Evolutionary conservation across 78 protist genomes (phyloP).

Genomic region (Chrysochromulina parva): DNA sequence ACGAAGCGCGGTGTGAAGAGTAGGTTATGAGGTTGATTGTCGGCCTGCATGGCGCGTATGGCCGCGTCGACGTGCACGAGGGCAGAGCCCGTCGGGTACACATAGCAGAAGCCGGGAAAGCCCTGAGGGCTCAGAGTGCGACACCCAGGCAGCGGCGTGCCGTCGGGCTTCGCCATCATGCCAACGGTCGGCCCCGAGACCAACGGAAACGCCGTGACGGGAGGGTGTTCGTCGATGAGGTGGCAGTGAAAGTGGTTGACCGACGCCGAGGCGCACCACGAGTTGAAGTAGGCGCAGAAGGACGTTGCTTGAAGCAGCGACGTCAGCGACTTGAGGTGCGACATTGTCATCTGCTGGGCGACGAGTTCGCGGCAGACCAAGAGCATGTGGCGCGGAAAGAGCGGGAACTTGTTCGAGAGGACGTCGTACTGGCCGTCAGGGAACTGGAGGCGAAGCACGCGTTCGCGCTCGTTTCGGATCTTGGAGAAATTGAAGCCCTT

Average conservation of each 20-base stretch:
- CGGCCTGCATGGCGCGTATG: background rate
- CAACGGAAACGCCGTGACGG: background rate
- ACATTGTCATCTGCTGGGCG: background rate
- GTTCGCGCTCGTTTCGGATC: background rate
- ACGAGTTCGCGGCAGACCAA: background rate
- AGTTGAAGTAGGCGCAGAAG: slow-evolving; percentile 27
- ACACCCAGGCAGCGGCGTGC: background rate
- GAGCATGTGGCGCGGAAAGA: background rate
- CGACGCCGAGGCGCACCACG: slow-evolving; percentile 26
- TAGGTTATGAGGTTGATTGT: background rate
- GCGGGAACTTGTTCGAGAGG: slow-evolving; percentile 14
- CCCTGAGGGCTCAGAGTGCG: background rate
- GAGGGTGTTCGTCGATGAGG: background rate
- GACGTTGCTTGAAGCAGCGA: background rate
- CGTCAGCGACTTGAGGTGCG: background rate
- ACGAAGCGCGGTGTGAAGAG: background rate
- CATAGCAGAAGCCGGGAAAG: background rate
- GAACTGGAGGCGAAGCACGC: background rate
- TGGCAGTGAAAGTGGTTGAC: slow-evolving; percentile 26
- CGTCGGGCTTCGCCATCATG: too few species aligned
- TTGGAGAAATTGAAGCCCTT: background rate
- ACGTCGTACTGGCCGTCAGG: background rate
- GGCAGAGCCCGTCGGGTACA: background rate
- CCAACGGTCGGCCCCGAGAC: background rate
- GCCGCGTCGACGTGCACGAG: background rate